Percentiles rank a stretch among this genome's conserved stretches.
Evolutionary conservation across 2,329 filamentous ascomycete species (phyloP).

Genomic region (Fusarium sublunatum): DNA sequence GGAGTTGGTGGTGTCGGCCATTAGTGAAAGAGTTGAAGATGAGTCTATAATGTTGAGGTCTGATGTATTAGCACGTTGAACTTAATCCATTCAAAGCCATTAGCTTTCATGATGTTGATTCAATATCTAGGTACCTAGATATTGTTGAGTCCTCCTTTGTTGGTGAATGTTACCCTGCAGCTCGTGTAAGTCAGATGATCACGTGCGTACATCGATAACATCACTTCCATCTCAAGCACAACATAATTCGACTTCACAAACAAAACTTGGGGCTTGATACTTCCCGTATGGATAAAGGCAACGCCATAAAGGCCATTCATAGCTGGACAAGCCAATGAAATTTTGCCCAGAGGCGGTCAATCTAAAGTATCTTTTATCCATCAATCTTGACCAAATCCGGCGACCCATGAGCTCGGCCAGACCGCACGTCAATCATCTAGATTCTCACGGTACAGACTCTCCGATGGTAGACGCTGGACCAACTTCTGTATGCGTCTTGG

Average conservation of each 20-base stretch:
- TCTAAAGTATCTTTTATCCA: conserved; percentile 6
- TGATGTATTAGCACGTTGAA: background rate
- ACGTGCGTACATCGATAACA: conserved; percentile 9
- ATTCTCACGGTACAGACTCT: conserved; percentile 4
- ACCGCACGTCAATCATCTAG: conserved; percentile 29
- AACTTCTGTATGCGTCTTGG: background rate
- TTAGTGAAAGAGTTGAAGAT: no score
- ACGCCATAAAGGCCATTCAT: background rate
- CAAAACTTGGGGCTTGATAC: background rate
- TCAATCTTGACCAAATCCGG: conserved; percentile 39
- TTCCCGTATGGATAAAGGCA: conserved; percentile 5
- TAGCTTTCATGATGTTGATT: background rate
- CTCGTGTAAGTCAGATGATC: conserved; percentile 1
- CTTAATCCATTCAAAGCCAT: background rate
- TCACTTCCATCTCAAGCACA: conserved; percentile 3
- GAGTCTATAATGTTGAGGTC: background rate
- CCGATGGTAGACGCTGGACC: background rate
- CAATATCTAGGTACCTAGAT: background rate
- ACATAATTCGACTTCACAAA: background rate
- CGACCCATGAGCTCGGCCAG: conserved; percentile 19
- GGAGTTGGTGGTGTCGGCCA: no score
- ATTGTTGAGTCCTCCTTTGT: background rate
- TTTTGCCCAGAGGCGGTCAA: conserved; percentile 11
- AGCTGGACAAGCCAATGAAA: conserved; percentile 13
- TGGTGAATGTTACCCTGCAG: conserved; percentile 5